Evolutionary conservation across 2,329 filamentous ascomycete genomes (phyloP), one percentile per base, ranked within the genome.

Genomic region (Beauveria medogensis): DNA sequence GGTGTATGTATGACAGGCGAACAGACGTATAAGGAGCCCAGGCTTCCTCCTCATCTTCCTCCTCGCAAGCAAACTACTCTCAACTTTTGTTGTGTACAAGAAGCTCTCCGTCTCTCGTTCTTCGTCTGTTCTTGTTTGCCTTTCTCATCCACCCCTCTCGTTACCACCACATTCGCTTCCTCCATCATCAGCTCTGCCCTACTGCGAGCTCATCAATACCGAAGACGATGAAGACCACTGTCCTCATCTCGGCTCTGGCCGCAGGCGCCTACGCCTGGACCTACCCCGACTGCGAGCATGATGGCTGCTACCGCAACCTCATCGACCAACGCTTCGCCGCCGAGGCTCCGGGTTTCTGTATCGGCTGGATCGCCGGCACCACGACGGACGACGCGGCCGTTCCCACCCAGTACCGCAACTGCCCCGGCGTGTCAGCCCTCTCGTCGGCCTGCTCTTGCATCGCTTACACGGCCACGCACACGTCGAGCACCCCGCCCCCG

Each of bases 381-480:
- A 71, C 65, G 26, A 72, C 69, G 26, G 67, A 67, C 48, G 50
- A 66, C 34, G 53, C 63, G 2, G 64, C 65, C 47, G 69, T 75
- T 48, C 73, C 73, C 6, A 64, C 68, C 9, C 64, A 71, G 52
- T 75, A 68, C 64, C 50, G 44, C 63, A 70, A 71, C 68, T 75
- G 73, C 62, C 53, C 54, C 26, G 62, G 56, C 44, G 66, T 70
- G 57, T 67, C 64, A 20, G 63, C 60, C 16, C 64, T 70, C 47
- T 70, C 67, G 64, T 75, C 74, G 47, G 73, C 71, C 50, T 75
- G 73, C 69, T 74, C 72, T 6, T 75, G 73, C 67, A 67, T 74
- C 65, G 69, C 70, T 60, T 74, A 75, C 65, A 70, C 71, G 48
- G 65, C 69, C 48, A 72, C 71, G 22, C 69, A 70, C 62, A 65